Conservation (phyloP, 768 basidiomycete species). For the Pisolithus orientalis region DNA sequence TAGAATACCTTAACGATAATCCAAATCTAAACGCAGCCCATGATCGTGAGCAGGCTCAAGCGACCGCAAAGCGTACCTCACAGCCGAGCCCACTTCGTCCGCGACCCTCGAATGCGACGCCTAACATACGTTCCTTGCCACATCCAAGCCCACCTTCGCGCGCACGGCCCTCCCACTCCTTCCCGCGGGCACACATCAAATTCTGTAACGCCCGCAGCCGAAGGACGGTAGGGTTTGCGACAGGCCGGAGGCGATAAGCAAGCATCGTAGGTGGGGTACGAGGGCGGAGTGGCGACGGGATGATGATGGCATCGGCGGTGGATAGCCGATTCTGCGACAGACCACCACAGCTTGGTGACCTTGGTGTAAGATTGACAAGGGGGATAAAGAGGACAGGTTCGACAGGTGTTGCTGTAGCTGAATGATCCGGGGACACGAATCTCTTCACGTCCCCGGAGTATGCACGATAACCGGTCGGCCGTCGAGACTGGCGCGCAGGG, state of each 20-base stretch:
- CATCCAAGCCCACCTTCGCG: constrained; percentile 46
- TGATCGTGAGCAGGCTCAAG: constrained; percentile 4
- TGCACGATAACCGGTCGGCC: constrained; percentile 35
- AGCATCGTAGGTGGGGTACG: constrained; percentile 24
- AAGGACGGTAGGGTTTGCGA: constrained; percentile 55
- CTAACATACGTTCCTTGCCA: constrained; percentile 53
- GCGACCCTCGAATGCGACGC: constrained; percentile 56
- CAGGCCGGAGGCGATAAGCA: constrained; percentile 45
- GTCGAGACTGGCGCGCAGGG: constrained; percentile 7
- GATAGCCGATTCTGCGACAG: constrained; percentile 20
- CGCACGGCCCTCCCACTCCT: constrained; percentile 42
- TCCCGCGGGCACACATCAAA: constrained; percentile 37
- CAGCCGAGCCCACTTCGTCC: constrained; percentile 46
- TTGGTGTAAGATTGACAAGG: constrained; percentile 31
- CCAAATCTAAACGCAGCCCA: not conserved
- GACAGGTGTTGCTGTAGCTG: constrained; percentile 3
- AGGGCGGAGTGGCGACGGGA: constrained; percentile 39
- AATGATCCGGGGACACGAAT: constrained; percentile 27
- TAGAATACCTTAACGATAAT: constrained; percentile 6
- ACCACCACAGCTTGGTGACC: constrained; percentile 18
- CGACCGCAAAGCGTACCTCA: constrained; percentile 32
- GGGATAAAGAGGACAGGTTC: constrained; percentile 36
- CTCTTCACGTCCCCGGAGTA: constrained; percentile 35
- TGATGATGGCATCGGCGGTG: constrained; percentile 33
- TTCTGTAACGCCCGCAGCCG: constrained; percentile 59